These are phyloP conservation scores for Boletus patriciae DNA, from an alignment of 768 basidiomycete species.

Conservation along the genomic window DNA sequence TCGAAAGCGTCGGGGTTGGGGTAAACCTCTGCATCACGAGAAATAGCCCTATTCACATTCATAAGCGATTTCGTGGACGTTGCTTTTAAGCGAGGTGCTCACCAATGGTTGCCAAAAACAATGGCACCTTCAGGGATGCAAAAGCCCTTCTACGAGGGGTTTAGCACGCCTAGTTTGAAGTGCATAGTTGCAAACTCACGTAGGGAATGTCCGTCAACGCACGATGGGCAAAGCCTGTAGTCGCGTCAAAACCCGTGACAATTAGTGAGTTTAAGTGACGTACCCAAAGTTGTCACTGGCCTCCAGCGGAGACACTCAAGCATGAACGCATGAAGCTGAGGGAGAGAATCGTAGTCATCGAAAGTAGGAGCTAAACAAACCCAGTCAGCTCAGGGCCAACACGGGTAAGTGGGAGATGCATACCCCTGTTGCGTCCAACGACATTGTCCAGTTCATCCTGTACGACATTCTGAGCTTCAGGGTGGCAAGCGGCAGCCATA, in stretches of 20 bases:
- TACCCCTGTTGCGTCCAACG: constrained; percentile 44
- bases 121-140: constrained; percentile 39
- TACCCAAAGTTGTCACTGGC: constrained; percentile 38
- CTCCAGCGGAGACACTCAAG: constrained; percentile 45
- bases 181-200: constrained; percentile 35
- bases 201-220: constrained; percentile 65
- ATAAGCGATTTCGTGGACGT: neutral
- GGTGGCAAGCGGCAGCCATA: constrained; percentile 59
- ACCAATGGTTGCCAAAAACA: constrained; percentile 41
- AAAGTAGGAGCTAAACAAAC: constrained; percentile 38
- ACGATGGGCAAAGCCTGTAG: constrained; percentile 58
- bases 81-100: neutral
- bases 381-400: neutral
- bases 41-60: constrained; percentile 43
- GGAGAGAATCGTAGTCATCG: constrained; percentile 37
- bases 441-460: constrained; percentile 57
- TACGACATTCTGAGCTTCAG: constrained; percentile 49
- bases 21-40: constrained; percentile 57
- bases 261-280: neutral
- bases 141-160: constrained; percentile 29
- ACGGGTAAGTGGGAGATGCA: neutral
- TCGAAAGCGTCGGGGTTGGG: constrained; percentile 59
- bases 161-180: neutral
- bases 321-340: constrained; percentile 41
- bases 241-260: neutral